Base-by-base conservation (phyloP, 2,329 filamentous ascomycete species). In the Ophiostoma quercus region DNA sequence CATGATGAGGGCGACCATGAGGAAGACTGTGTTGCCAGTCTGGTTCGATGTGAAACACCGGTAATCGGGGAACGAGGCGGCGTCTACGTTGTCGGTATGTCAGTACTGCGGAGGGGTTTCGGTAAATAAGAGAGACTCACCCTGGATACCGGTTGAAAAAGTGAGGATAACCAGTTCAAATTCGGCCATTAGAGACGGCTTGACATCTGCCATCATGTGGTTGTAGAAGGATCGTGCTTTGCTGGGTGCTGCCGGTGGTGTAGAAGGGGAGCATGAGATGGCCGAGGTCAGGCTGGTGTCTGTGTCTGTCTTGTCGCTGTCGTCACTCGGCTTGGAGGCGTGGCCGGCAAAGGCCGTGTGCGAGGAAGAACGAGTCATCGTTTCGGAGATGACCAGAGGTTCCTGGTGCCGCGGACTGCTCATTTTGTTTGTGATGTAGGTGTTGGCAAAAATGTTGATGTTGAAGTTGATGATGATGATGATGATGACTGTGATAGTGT, bases 21-120 rank as follows among this genome's bases (percentile, higher is more conserved):
- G 80, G 74, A 89, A 84, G 67, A 89, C 83, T 1, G 86, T 88
- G 77, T 89, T 89, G 71, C 87, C 87, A 0, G 87, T 89, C 75
- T 89, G 86, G 76, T 89, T 89, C 39, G 85, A 88, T 16, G 85
- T 84, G 76, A 89, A 88, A 75, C 85, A 87, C 77, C 84, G 82
- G 76, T 85, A 89, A 75, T 87, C 85, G 29, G 84, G 84, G 75
- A 87, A 88, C 2, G 85, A 83, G 25, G 85, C 82, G 67, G 85
- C 85, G 77, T 71, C 63, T 67, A n/a, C 12, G 12, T 16, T n/a
- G 37, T 25, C 25, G 47, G 16, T 57, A 39, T 63, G 57, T 6
- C 5, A 54, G 66, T 25, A 19, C 5, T 22, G 25, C n/a, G 6
- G 34, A 3, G 2, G 11, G 39, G 1, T 41, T 41, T 12, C 39